Evolutionary conservation across 768 basidiomycete genomes (phyloP).

Genomic region (Collybia nuda): DNA sequence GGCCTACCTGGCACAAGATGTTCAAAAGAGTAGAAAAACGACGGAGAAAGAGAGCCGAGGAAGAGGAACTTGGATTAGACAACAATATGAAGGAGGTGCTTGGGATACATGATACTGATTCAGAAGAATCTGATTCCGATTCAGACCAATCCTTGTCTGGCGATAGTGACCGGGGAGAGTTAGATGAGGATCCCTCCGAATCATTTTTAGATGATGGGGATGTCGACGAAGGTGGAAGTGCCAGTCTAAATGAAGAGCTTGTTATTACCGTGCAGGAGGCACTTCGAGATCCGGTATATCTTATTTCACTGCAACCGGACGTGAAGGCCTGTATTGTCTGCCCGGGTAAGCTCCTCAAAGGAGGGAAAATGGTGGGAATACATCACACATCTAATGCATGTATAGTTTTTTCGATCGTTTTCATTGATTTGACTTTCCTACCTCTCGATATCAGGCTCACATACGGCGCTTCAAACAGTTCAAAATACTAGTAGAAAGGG

Average conservation of each 20-base stretch:
- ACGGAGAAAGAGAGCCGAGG: constrained; percentile 56
- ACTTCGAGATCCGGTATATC: constrained; percentile 62
- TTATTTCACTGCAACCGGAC: constrained; percentile 53
- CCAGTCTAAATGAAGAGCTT: constrained; percentile 36
- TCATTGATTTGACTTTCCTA: constrained; percentile 10
- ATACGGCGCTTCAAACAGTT: constrained; percentile 58
- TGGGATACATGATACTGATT: constrained; percentile 74
- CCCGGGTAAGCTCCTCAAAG: constrained; percentile 72
- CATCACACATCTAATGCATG: constrained; percentile 68
- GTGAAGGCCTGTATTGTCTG: constrained; percentile 65
- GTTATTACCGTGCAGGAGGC: constrained; percentile 58
- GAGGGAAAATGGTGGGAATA: constrained; percentile 47
- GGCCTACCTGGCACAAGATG: constrained; percentile 36
- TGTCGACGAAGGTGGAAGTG: constrained; percentile 23
- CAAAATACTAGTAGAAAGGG: constrained; percentile 34
- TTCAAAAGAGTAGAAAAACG: constrained; percentile 80
- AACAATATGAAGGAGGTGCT: constrained; percentile 52
- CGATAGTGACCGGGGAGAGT: constrained; percentile 21
- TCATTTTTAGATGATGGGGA: constrained; percentile 21
- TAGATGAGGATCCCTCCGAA: constrained; percentile 17
- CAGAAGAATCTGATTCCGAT: constrained; percentile 65
- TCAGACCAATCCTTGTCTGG: constrained; percentile 41
- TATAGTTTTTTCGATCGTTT: constrained; percentile 24
- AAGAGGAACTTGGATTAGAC: constrained; percentile 60
- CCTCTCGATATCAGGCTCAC: constrained; percentile 49